Evolutionary conservation across 306 rosid genomes (phyloP), one percentile per base, ranked within the genome.

Genomic region (Carpinus fangiana): DNA sequence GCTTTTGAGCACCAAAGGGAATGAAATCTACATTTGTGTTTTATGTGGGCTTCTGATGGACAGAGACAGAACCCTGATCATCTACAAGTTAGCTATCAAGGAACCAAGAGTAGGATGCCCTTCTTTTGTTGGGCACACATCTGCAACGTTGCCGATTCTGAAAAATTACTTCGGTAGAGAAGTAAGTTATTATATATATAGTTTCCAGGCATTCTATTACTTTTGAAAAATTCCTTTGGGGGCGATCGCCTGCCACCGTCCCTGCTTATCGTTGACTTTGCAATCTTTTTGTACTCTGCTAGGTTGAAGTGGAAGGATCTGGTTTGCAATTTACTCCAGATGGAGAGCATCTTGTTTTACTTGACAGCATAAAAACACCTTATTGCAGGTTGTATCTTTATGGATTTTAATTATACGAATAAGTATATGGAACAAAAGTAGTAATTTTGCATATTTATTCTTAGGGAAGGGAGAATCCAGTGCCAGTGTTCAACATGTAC

Each of bases 401-500:
- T 61, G 60, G 70, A 77, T 77, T 78, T 81, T 70, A 74, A 78
- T 84, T 77, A 73, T 76, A 53, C 47, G 61, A 45, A 23, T 74
- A 72, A 84, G 77, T 38, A 41, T 38, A 52, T 62, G 31, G 76
- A 76, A 64, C 69, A 36, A 82, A 70, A 28, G 26, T 74, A 56
- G 69, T 71, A 64, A 78, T 75, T 62, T 13, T 80, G 47, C 62
- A 51, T 77, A 64, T 76, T 59, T 80, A 18, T 72, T 82, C 70
- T 59, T 84, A 94, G 97, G 87, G 88, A 83, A 78, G 88, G 93
- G 69, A 87, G 73, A 71, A 57, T 85, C 70, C 72, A 83, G 86
- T 94, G 98, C 78, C 64, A 59, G 75, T 94, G 98, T 89, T 83
- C 94, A 54, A 83, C 88, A 78, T 94, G 98, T 80, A 84, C 84